A percentile compares a stretch with the other conserved stretches of the same genome.
Conservation (phyloP, 2,329 filamentous ascomycete species). For the Ophiostoma australiae region DNA sequence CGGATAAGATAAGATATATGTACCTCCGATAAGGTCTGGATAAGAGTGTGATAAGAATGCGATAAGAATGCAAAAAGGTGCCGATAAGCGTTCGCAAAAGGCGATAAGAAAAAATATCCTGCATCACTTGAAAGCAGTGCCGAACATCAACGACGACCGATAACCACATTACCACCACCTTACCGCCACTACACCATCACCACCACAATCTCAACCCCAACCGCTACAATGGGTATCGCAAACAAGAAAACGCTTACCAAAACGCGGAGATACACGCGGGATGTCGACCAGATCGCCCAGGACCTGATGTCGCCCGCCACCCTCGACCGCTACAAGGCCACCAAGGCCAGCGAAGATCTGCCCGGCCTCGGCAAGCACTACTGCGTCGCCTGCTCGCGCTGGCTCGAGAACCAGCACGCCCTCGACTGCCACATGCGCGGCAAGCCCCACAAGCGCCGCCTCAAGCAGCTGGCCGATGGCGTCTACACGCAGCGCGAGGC, state of each 20-base stretch:
- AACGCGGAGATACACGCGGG: conserved; percentile 69
- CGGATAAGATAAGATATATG: conserved; percentile 10
- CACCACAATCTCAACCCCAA: background rate
- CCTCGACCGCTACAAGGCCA: conserved; percentile 69
- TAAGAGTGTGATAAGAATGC: background rate
- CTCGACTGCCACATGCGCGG: conserved; percentile 71
- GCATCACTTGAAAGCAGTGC: background rate
- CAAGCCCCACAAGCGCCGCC: conserved; percentile 93
- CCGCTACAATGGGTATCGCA: conserved; percentile 57
- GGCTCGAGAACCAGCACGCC: conserved; percentile 82
- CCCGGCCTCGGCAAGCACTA: conserved; percentile 82
- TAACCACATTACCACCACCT: conserved; percentile 2
- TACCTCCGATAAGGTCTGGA: conserved; percentile 3
- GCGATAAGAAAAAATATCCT: conserved; percentile 19
- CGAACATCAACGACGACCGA: background rate
- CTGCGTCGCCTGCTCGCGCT: conserved; percentile 91
- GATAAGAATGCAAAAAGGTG: conserved; percentile 3
- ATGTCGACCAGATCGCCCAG: conserved; percentile 85
- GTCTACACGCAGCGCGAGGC: conserved; percentile 83
- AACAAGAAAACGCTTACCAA: conserved; percentile 66
- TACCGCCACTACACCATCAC: background rate
- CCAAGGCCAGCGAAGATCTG: conserved; percentile 78
- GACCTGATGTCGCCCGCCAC: conserved; percentile 77
- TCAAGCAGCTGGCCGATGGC: conserved; percentile 76
- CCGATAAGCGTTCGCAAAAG: too few species aligned